Conservation (phyloP, 2,329 filamentous ascomycete species). For the Geosmithia morbida region DNA sequence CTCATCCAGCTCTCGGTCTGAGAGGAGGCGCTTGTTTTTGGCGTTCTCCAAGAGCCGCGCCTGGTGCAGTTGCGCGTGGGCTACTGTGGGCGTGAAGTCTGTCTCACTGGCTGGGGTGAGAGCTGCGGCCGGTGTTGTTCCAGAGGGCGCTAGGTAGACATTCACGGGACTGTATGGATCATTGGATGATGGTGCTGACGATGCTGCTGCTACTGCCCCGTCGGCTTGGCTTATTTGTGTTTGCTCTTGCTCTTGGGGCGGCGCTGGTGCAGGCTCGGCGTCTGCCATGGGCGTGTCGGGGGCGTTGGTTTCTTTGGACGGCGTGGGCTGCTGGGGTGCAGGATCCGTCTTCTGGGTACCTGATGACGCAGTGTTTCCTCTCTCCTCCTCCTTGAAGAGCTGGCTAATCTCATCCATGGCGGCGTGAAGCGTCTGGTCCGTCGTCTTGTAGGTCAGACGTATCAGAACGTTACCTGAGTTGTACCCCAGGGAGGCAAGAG, state of each 20-base stretch:
- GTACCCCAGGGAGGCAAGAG: constrained; percentile 71
- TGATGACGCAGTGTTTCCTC: constrained; percentile 4
- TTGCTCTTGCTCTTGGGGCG: background rate
- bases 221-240: background rate
- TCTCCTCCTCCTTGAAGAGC: constrained; percentile 47
- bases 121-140: constrained; percentile 63
- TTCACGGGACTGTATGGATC: constrained; percentile 39
- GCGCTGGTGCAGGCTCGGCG: constrained; percentile 1
- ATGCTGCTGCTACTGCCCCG: background rate
- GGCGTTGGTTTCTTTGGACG: constrained; percentile 3
- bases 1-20: constrained; percentile 67
- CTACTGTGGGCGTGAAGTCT: constrained; percentile 65
- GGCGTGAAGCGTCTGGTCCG: constrained; percentile 66
- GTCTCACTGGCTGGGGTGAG: constrained; percentile 49
- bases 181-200: too few species aligned
- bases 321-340: constrained; percentile 2
- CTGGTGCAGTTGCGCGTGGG: constrained; percentile 64
- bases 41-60: constrained; percentile 43
- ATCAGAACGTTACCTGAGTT: constrained; percentile 73
- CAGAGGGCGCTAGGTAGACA: constrained; percentile 66
- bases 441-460: constrained; percentile 61
- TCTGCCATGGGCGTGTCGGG: constrained; percentile 11
- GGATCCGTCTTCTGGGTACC: constrained; percentile 4
- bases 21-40: constrained; percentile 64
- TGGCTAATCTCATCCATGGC: constrained; percentile 70